phyloP scores from a whole-genome alignment of 306 rosid genomes.

The Castanospermum australe region DNA sequence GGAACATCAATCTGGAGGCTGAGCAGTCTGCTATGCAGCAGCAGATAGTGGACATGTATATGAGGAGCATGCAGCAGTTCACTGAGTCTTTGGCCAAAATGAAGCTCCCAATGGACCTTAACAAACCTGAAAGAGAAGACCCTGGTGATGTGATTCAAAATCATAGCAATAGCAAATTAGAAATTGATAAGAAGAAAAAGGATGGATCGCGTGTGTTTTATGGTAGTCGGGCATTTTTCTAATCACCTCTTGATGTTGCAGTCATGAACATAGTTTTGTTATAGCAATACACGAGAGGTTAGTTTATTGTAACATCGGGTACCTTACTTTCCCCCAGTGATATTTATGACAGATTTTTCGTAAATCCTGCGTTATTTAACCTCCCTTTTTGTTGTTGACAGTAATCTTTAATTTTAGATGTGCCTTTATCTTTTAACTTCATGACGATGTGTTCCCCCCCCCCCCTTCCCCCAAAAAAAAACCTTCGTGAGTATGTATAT shows the following conservation, averaged over 20 bases:
- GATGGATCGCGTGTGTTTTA: constrained; percentile 85
- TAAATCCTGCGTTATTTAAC: constrained; percentile 14
- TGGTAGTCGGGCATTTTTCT: constrained; percentile 88
- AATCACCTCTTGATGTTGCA: constrained; percentile 33
- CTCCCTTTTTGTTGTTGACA: background rate
- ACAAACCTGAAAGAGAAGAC: constrained; percentile 50
- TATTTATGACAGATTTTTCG: constrained; percentile 19
- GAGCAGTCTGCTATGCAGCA: constrained; percentile 86
- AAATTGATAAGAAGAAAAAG: constrained; percentile 61
- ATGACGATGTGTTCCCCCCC: background rate
- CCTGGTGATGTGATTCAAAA: constrained; percentile 47
- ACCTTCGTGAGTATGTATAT: background rate
- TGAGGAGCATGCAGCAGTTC: constrained; percentile 90
- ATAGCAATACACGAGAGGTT: constrained; percentile 12
- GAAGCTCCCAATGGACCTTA: constrained; percentile 90
- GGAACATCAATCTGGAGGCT: constrained; percentile 65
- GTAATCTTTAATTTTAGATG: constrained; percentile 1
- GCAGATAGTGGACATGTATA: constrained; percentile 88
- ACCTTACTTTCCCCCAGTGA: constrained; percentile 20
- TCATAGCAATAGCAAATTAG: constrained; percentile 41
- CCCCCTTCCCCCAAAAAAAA: background rate
- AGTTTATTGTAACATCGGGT: constrained; percentile 14
- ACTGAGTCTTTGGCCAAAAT: constrained; percentile 83
- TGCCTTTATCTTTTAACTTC: background rate
- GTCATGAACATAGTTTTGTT: background rate